Percentiles rank a stretch among this genome's conserved stretches.
Conservation (phyloP, 2,329 filamentous ascomycete genomes). For the Penicillium digitatum region DNA sequence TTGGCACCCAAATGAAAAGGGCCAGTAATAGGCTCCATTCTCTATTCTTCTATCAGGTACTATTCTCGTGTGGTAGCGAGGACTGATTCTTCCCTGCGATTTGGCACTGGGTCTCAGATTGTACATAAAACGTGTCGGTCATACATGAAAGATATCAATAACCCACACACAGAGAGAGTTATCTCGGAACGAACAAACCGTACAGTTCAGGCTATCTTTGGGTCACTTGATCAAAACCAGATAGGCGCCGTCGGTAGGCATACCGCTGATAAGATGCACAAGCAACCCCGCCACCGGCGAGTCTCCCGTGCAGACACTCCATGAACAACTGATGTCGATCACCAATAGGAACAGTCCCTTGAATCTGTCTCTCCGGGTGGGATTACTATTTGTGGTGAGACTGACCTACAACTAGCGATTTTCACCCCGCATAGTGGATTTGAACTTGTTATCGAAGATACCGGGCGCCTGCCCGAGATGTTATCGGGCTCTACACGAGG, state of each 20-base stretch:
- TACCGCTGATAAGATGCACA: slow-evolving; percentile 1
- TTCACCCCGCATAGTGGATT: slow-evolving; percentile 2
- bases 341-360: neutral
- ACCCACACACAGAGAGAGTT: no score
- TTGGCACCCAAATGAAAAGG: no score
- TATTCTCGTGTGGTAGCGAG: neutral
- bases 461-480: slow-evolving; percentile 6
- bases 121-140: neutral
- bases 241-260: neutral
- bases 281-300: slow-evolving; percentile 8
- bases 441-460: neutral
- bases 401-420: neutral
- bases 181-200: no score
- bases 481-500: neutral
- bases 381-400: neutral
- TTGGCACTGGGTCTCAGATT: no score
- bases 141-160: neutral
- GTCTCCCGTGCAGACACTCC: slow-evolving; percentile 2
- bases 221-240: neutral
- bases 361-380: neutral
- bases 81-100: neutral
- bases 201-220: neutral
- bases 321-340: neutral
- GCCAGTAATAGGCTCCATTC: neutral
- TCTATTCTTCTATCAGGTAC: neutral